Evolutionary conservation across 2,329 filamentous ascomycete species (phyloP).

Genomic region (Aspergillus intermedius): DNA sequence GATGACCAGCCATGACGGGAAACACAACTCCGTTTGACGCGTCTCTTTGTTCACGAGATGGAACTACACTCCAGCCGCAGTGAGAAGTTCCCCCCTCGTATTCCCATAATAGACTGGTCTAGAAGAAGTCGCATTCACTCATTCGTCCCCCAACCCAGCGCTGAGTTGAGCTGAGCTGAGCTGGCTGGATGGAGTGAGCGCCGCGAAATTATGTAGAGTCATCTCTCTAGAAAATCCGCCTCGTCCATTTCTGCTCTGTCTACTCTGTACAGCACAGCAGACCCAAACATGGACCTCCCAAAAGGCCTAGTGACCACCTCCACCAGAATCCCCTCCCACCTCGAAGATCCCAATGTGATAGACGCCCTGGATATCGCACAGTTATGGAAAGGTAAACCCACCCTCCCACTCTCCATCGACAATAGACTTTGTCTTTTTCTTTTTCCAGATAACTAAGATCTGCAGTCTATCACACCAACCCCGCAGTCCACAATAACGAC

Average conservation of each 20-base stretch:
- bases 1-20: not conserved
- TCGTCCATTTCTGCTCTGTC: not conserved
- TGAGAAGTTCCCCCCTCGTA: not conserved
- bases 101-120: not conserved
- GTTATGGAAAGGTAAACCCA: constrained; percentile 43
- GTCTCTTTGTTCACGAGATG: not conserved
- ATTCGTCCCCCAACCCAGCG: no score
- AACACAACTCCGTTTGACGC: not conserved
- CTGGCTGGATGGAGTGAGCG: no score
- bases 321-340: constrained; percentile 29
- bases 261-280: not conserved
- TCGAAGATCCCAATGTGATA: constrained; percentile 31
- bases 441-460: constrained; percentile 1
- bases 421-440: constrained; percentile 3
- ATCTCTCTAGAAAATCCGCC: not conserved
- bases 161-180: no score
- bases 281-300: constrained; percentile 33
- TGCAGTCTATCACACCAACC: constrained; percentile 43
- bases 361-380: constrained; percentile 37
- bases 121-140: no score
- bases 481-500: constrained; percentile 35
- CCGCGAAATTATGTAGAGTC: no score
- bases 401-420: not conserved
- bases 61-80: not conserved
- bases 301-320: constrained; percentile 38